phyloP scores from a whole-genome alignment of 139 green algal species.

The Chlorella sp. region DNA sequence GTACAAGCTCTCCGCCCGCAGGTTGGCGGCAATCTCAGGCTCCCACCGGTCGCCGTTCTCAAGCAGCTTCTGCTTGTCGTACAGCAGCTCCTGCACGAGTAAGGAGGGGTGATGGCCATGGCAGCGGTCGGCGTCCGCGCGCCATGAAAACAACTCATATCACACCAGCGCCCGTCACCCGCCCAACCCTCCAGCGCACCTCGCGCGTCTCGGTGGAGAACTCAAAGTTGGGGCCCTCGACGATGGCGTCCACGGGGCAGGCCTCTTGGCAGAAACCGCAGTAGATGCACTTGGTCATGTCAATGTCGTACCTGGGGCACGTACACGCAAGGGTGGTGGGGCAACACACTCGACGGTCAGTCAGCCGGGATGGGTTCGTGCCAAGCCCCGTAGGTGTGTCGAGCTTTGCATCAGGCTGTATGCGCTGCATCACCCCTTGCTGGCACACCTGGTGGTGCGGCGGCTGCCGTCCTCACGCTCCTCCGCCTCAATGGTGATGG shows the following conservation, averaged over 20 bases:
- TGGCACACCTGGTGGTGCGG: constrained; percentile 75
- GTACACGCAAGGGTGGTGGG: too few species aligned
- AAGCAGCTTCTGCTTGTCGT: constrained; percentile 99
- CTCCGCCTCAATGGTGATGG: constrained; percentile 99
- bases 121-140: too few species aligned
- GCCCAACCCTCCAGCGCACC: too few species aligned
- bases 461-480: constrained; percentile 95
- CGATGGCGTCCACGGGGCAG: constrained; percentile 97
- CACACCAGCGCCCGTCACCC: too few species aligned
- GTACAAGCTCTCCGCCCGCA: constrained; percentile 74
- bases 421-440: too few species aligned
- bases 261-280: constrained; percentile 95
- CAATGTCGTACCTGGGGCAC: constrained; percentile 88
- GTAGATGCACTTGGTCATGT: constrained; percentile 99
- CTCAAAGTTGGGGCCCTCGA: constrained; percentile 99
- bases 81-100: constrained; percentile 92
- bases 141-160: background rate
- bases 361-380: too few species aligned
- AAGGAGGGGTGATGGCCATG: background rate
- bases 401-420: too few species aligned
- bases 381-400: too few species aligned
- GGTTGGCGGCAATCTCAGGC: constrained; percentile 93
- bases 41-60: constrained; percentile 97
- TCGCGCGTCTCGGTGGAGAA: constrained; percentile 94
- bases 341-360: too few species aligned